These are phyloP conservation scores for Claviceps monticola DNA, from an alignment of 2,329 filamentous ascomycete genomes.

Conservation along the genomic window DNA sequence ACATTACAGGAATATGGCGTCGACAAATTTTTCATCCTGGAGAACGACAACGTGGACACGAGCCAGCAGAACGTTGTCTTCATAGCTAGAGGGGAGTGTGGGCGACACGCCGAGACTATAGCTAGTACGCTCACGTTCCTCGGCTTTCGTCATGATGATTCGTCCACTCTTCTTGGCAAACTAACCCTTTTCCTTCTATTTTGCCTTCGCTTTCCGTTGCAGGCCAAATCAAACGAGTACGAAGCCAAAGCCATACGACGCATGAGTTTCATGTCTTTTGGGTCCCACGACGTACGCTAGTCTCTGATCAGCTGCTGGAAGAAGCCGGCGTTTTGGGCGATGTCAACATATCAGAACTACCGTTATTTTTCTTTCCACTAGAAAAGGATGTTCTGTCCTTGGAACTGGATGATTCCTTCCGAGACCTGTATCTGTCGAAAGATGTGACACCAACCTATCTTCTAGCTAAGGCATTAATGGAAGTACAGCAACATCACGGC, in stretches of 20 bases:
- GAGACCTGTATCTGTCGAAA: slow-evolving; percentile 77
- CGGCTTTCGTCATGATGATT: background rate
- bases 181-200: slow-evolving; percentile 3
- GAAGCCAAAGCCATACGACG: slow-evolving; percentile 73
- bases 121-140: slow-evolving; percentile 51
- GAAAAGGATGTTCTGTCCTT: slow-evolving; percentile 85
- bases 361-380: slow-evolving; percentile 79
- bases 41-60: slow-evolving; percentile 89
- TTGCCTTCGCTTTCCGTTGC: background rate
- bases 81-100: slow-evolving; percentile 79
- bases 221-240: slow-evolving; percentile 87
- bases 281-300: slow-evolving; percentile 81
- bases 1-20: slow-evolving; percentile 94
- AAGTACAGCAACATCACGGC: slow-evolving; percentile 79
- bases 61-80: slow-evolving; percentile 94
- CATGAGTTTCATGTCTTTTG: slow-evolving; percentile 97
- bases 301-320: slow-evolving; percentile 84
- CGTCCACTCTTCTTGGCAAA: background rate
- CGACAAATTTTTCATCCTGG: slow-evolving; percentile 91
- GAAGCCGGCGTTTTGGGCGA: slow-evolving; percentile 89
- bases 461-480: slow-evolving; percentile 84
- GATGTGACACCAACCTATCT: slow-evolving; percentile 86
- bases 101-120: slow-evolving; percentile 69
- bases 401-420: slow-evolving; percentile 76
- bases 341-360: slow-evolving; percentile 75